A percentile compares a stretch with the other conserved stretches of the same genome.
phyloP scores from a whole-genome alignment of 2,329 filamentous ascomycete species.

The Metarhizium anisopliae region DNA sequence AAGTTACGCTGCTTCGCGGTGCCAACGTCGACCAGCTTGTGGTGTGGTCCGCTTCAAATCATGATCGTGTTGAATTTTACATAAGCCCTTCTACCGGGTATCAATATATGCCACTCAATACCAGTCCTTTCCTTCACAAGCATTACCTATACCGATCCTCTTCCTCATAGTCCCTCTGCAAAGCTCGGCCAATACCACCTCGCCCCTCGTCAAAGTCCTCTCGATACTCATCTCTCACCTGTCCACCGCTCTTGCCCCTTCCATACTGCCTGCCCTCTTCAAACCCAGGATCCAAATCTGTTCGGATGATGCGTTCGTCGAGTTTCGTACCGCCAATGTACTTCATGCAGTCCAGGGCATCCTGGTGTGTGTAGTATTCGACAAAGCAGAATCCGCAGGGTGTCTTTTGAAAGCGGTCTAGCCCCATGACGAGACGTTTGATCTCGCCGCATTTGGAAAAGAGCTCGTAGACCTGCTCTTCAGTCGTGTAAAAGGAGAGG shows the following conservation, averaged over 20 bases:
- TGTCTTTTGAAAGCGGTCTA: conserved; percentile 94
- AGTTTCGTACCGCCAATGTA: conserved; percentile 97
- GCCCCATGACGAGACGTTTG: conserved; percentile 94
- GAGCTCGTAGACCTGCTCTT: conserved; percentile 96
- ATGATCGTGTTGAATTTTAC: not conserved
- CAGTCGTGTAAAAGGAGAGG: conserved; percentile 96
- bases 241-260: conserved; percentile 87
- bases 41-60: not conserved
- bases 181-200: conserved; percentile 76
- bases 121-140: not conserved
- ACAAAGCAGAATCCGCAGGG: conserved; percentile 99
- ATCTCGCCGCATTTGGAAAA: conserved; percentile 97
- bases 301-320: conserved; percentile 92
- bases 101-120: conserved; percentile 9
- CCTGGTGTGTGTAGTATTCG: conserved; percentile 96
- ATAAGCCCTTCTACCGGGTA: conserved; percentile 11
- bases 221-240: conserved; percentile 95
- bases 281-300: conserved; percentile 92
- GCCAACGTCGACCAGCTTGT: not conserved
- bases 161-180: conserved; percentile 41
- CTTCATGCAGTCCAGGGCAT: conserved; percentile 96
- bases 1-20: not conserved
- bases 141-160: conserved; percentile 16
- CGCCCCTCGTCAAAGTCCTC: conserved; percentile 94
- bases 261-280: conserved; percentile 94